Conservation (phyloP, 163 green algal species). For the Scenedesmus sp. region DNA sequence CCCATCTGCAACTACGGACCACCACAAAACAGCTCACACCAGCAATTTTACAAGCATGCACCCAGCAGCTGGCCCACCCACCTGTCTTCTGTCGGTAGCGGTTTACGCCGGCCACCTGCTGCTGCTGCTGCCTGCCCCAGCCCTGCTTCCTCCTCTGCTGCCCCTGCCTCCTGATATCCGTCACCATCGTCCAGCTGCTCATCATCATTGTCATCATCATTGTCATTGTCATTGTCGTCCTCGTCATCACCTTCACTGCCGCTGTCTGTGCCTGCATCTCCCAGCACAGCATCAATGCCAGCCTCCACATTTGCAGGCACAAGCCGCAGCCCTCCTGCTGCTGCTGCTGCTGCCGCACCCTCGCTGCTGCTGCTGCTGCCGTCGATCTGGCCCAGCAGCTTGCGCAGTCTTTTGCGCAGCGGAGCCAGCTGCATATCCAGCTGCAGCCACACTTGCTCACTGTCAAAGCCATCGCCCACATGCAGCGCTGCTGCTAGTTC, state of each 20-base stretch:
- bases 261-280: not conserved
- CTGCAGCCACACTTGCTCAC: constrained; percentile 55
- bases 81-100: constrained; percentile 61
- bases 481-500: constrained; percentile 21
- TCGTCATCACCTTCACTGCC: constrained; percentile 20
- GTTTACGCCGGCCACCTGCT: constrained; percentile 11
- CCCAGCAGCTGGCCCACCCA: not conserved
- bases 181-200: not conserved
- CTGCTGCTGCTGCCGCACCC: too few relatives aligned
- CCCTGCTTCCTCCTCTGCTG: constrained; percentile 38
- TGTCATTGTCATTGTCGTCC: too few relatives aligned
- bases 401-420: not conserved
- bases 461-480: constrained; percentile 52
- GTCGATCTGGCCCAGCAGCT: constrained; percentile 19
- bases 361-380: not conserved
- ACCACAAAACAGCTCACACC: not conserved
- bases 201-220: not conserved
- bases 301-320: constrained; percentile 31
- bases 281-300: constrained; percentile 30
- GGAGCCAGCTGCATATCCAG: constrained; percentile 44
- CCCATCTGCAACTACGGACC: not conserved
- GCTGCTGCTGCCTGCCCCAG: not conserved
- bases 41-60: not conserved
- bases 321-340: constrained; percentile 15
- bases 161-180: constrained; percentile 15